These are phyloP conservation scores for Stereocaulon alpinum DNA, from an alignment of 495 filamentous ascomycete species.

Conservation along the genomic window DNA sequence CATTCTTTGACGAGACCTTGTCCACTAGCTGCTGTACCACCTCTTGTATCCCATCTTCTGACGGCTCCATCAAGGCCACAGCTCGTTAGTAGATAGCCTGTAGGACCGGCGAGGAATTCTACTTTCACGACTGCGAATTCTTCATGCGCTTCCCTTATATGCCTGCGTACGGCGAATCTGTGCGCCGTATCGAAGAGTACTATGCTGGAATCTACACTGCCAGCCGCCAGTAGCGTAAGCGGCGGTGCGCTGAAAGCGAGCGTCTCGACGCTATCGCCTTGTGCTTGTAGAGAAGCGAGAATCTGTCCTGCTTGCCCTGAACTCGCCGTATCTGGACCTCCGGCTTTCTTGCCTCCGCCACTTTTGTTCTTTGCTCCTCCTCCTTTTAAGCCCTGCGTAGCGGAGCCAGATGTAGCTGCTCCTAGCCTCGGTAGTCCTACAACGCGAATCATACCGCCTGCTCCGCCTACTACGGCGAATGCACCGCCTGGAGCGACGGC, in stretches of 20 bases:
- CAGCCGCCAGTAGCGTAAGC: constrained; percentile 70
- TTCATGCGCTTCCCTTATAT: constrained; percentile 70
- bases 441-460: constrained; percentile 70
- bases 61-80: constrained; percentile 85
- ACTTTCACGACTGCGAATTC: constrained; percentile 81
- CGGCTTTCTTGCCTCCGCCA: constrained; percentile 32
- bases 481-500: constrained; percentile 67
- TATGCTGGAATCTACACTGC: constrained; percentile 84
- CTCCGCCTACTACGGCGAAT: constrained; percentile 79
- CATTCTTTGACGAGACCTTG: constrained; percentile 66
- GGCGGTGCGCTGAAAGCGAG: constrained; percentile 71
- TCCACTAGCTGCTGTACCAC: constrained; percentile 53
- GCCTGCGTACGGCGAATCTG: constrained; percentile 67
- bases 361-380: constrained; percentile 37
- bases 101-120: constrained; percentile 49
- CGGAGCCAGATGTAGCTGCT: constrained; percentile 25
- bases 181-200: constrained; percentile 77
- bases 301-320: constrained; percentile 68
- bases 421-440: constrained; percentile 69
- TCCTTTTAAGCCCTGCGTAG: constrained; percentile 31
- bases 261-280: constrained; percentile 74
- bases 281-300: constrained; percentile 57
- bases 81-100: constrained; percentile 46
- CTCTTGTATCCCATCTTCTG: constrained; percentile 75
- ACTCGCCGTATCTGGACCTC: constrained; percentile 28